Conservation (phyloP, 495 filamentous ascomycete species). For the Aspergillus carlsbadensis region DNA sequence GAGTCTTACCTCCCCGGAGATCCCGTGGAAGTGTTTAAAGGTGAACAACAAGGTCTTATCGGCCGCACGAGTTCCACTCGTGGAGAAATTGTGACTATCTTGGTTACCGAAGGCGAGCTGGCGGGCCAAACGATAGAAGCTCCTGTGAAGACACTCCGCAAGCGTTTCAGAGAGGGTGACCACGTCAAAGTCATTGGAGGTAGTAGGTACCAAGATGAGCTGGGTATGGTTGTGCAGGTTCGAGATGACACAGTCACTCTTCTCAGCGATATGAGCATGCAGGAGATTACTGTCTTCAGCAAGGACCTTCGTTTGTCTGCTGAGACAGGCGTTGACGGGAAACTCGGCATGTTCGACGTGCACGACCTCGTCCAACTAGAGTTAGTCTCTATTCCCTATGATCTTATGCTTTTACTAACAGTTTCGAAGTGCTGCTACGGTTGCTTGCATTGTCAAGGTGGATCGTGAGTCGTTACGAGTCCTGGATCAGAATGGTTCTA, state of each 20-base stretch:
- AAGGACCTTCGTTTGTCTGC: conserved; percentile 92
- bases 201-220: conserved; percentile 87
- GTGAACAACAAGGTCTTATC: conserved; percentile 88
- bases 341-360: conserved; percentile 81
- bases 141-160: conserved; percentile 87
- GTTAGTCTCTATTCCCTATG: conserved; percentile 40
- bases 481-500: conserved; percentile 84
- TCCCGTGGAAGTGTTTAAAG: conserved; percentile 90
- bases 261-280: conserved; percentile 83
- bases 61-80: conserved; percentile 86
- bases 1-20: conserved; percentile 89
- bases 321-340: conserved; percentile 78
- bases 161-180: conserved; percentile 89
- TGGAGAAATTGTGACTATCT: conserved; percentile 85
- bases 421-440: conserved; percentile 65
- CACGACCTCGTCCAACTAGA: conserved; percentile 95
- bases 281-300: conserved; percentile 96
- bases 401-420: conserved; percentile 29
- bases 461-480: conserved; percentile 89
- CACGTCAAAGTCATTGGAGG: conserved; percentile 98
- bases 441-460: conserved; percentile 90
- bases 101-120: conserved; percentile 81
- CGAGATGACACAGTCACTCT: conserved; percentile 88
- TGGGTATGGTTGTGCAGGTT: conserved; percentile 95
- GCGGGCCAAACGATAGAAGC: conserved; percentile 85